These are phyloP conservation scores for Theileria orientalis DNA, from an alignment of 169 alveolate genomes.

Conservation along the genomic window DNA sequence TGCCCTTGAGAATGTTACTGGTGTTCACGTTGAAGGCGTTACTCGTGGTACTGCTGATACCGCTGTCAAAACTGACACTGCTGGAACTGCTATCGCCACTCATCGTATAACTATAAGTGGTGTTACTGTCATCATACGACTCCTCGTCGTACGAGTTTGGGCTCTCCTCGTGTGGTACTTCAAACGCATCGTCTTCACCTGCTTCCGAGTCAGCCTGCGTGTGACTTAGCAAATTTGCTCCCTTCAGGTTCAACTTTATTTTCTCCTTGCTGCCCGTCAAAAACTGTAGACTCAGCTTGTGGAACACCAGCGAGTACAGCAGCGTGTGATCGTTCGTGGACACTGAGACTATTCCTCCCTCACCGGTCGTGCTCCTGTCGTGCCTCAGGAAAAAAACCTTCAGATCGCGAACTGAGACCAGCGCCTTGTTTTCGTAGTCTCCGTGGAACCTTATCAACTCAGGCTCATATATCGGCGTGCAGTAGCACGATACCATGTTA, in stretches of 20 bases:
- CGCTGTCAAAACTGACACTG: no score
- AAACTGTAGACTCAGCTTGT: not conserved
- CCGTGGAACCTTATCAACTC: not conserved
- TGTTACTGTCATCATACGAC: no score
- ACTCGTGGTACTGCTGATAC: no score
- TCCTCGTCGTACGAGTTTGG: not conserved
- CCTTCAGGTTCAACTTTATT: not conserved
- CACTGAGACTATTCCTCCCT: not conserved
- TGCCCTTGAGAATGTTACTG: not conserved
- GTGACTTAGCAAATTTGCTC: not conserved
- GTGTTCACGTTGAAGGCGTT: no score
- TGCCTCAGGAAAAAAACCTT: not conserved
- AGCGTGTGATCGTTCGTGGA: no score
- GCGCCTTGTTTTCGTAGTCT: not conserved
- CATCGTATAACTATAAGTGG: no score
- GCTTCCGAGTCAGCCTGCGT: no score
- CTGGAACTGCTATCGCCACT: no score
- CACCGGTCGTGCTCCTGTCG: no score
- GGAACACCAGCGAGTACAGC: constrained; percentile 1
- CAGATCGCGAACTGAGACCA: not conserved
- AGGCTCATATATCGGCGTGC: not conserved
- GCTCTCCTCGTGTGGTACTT: no score
- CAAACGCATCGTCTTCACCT: no score
- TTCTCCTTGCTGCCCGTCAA: not conserved
- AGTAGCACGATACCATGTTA: not conserved